phyloP scores from a whole-genome alignment of 2,329 filamentous ascomycete species.

The Aspergillus brasiliensis region DNA sequence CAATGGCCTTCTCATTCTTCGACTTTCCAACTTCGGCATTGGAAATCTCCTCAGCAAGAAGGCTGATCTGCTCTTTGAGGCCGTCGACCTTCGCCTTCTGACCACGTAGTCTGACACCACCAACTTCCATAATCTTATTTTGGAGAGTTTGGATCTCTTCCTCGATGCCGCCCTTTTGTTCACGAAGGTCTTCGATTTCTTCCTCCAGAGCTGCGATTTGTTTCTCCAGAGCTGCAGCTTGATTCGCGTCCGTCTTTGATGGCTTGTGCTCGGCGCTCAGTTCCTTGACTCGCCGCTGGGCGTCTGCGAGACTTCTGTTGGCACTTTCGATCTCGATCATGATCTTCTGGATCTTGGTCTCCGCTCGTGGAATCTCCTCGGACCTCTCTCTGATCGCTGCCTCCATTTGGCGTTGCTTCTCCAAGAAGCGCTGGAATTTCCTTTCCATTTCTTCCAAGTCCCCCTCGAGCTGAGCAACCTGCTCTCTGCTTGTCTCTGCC shows the following conservation, averaged over 20 bases:
- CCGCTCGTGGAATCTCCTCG: slow-evolving; percentile 77
- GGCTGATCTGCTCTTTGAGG: slow-evolving; percentile 80
- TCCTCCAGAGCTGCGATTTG: slow-evolving; percentile 73
- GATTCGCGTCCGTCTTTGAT: slow-evolving; percentile 76
- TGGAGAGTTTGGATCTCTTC: slow-evolving; percentile 90
- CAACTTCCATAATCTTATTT: slow-evolving; percentile 97
- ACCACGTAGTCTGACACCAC: slow-evolving; percentile 85
- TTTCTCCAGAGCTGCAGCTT: slow-evolving; percentile 72
- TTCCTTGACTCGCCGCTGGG: slow-evolving; percentile 82
- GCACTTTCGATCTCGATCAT: slow-evolving; percentile 84
- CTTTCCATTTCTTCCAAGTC: slow-evolving; percentile 84
- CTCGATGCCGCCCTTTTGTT: slow-evolving; percentile 86
- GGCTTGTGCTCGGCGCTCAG: slow-evolving; percentile 78
- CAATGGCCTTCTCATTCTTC: slow-evolving; percentile 90
- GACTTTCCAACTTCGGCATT: slow-evolving; percentile 83
- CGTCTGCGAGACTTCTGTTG: slow-evolving; percentile 79
- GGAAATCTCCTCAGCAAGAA: slow-evolving; percentile 78
- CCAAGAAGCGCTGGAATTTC: slow-evolving; percentile 80
- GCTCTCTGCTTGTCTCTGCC: slow-evolving; percentile 83
- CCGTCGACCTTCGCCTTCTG: slow-evolving; percentile 91
- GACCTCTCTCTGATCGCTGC: slow-evolving; percentile 70
- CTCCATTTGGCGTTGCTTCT: slow-evolving; percentile 80
- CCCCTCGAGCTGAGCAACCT: slow-evolving; percentile 81
- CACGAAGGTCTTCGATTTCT: slow-evolving; percentile 76
- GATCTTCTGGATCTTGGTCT: slow-evolving; percentile 91